These are phyloP conservation scores for Solanum etuberosum DNA, from an alignment of 257 asterid species.

Conservation along the genomic window DNA sequence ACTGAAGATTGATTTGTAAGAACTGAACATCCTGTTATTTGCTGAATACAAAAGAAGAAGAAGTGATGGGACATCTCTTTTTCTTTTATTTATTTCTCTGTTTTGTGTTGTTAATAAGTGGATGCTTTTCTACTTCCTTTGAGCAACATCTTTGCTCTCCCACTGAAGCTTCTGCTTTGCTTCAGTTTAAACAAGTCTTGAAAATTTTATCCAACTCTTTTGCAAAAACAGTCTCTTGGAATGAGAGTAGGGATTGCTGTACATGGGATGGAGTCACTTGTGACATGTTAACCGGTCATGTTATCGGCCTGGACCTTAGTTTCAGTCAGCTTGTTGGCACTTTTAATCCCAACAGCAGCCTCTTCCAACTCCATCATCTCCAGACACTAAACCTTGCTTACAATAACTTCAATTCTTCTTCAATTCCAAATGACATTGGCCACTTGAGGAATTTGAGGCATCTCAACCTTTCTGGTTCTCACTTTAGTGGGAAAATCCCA, in stretches of 20 bases:
- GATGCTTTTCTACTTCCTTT: background rate
- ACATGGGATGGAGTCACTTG: background rate
- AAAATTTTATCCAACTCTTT: background rate
- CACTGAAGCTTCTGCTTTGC: background rate
- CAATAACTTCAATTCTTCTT: rapidly evolving
- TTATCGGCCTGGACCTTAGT: background rate
- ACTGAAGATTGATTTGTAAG: background rate
- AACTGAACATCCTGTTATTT: background rate
- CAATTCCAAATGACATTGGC: background rate
- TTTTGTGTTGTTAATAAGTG: background rate
- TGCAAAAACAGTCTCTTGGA: background rate
- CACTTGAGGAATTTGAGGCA: background rate
- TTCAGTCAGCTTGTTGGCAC: rapidly evolving
- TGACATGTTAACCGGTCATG: background rate
- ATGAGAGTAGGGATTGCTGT: background rate
- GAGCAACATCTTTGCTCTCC: background rate
- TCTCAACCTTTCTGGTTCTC: background rate
- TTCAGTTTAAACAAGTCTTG: background rate
- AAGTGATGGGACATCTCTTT: background rate
- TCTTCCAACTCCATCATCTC: background rate
- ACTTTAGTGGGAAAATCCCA: background rate
- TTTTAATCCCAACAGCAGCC: background rate
- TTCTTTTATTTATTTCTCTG: background rate
- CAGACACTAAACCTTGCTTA: background rate
- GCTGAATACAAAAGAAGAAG: background rate